Conservation (phyloP, 768 basidiomycete genomes). For the Solioccasus polychromus region DNA sequence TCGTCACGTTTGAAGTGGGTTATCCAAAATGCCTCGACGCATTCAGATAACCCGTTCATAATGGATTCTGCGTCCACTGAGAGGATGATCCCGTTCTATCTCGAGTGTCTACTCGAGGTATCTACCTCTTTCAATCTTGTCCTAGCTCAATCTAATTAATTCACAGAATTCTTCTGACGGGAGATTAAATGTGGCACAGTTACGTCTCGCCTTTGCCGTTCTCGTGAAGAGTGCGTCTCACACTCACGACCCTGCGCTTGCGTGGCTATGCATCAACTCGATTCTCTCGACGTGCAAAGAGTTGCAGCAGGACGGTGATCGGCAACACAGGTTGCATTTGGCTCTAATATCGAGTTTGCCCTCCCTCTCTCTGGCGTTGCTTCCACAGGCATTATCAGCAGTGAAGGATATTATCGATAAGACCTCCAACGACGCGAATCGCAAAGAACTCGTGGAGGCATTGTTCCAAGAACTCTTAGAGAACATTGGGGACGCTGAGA, state of each 20-base stretch:
- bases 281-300: too few species aligned
- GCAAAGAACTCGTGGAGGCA: slow-evolving; percentile 51
- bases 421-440: slow-evolving; percentile 29
- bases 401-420: slow-evolving; percentile 35
- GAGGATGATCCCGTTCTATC: slow-evolving; percentile 72
- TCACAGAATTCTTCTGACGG: slow-evolving; percentile 62
- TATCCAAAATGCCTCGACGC: slow-evolving; percentile 8
- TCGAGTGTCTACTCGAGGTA: slow-evolving; percentile 68
- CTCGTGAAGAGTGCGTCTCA: slow-evolving; percentile 58
- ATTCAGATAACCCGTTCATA: slow-evolving; percentile 6
- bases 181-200: slow-evolving; percentile 59
- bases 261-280: slow-evolving; percentile 65
- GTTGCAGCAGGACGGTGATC: too few species aligned
- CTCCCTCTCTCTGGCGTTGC: slow-evolving; percentile 54
- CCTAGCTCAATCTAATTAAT: background rate
- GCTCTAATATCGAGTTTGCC: too few species aligned
- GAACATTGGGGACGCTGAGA: slow-evolving; percentile 64
- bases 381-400: slow-evolving; percentile 53
- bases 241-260: slow-evolving; percentile 45
- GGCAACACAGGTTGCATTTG: too few species aligned
- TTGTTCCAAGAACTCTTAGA: slow-evolving; percentile 64
- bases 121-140: slow-evolving; percentile 13
- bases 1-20: slow-evolving; percentile 51
- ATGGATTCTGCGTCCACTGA: slow-evolving; percentile 42
- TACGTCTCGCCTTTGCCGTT: slow-evolving; percentile 72